A percentile compares a stretch with the other conserved stretches of the same genome.
Evolutionary conservation across 768 basidiomycete genomes (phyloP).

Genomic region (Termitomyces sp.): DNA sequence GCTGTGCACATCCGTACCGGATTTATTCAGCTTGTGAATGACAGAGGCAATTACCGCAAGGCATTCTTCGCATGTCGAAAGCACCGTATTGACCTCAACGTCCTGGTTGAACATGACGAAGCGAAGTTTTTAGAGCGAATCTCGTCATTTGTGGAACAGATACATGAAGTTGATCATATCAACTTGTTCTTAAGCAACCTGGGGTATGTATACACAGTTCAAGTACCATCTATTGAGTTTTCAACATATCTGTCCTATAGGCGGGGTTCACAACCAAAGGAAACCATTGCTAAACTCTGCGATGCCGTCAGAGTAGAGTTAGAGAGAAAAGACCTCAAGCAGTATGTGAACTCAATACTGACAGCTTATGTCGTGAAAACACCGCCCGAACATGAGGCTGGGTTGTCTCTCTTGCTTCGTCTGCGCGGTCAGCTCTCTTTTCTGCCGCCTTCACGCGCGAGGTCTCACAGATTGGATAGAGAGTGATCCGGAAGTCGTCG

Average conservation of each 20-base stretch:
- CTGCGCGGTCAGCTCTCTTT: conserved; percentile 55
- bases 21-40: not conserved
- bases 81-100: conserved; percentile 87
- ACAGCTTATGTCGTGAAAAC: conserved; percentile 91
- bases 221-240: not conserved
- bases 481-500: conserved; percentile 68
- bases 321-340: conserved; percentile 62
- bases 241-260: conserved; percentile 27
- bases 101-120: conserved; percentile 81
- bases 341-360: conserved; percentile 86
- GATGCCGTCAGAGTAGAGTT: conserved; percentile 70
- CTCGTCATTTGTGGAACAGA: conserved; percentile 70
- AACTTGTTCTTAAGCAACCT: conserved; percentile 87
- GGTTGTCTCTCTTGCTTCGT: conserved; percentile 64
- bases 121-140: conserved; percentile 58
- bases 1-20: not conserved
- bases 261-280: conserved; percentile 51
- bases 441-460: not conserved
- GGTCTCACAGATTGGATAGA: conserved; percentile 27
- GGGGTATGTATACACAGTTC: conserved; percentile 44
- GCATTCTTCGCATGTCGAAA: conserved; percentile 91
- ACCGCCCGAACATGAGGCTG: conserved; percentile 88
- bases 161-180: conserved; percentile 86
- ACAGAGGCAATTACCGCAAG: conserved; percentile 71
- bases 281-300: conserved; percentile 63